Evolutionary conservation across 106 monocot species (phyloP).

Genomic region (Agapanthus africanus): DNA sequence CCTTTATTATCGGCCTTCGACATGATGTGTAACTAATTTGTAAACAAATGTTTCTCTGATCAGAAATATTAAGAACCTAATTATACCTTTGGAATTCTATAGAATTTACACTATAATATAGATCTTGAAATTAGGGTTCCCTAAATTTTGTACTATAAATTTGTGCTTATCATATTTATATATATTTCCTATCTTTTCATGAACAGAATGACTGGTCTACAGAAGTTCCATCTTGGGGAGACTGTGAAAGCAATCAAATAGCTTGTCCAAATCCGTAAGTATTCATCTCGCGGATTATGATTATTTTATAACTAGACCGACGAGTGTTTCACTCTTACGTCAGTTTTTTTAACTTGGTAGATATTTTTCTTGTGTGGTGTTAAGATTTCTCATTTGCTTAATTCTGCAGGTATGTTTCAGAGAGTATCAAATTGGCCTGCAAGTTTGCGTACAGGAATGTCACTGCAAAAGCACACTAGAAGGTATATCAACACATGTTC

Average conservation of each 20-base stretch:
- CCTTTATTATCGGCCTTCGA: too few species aligned
- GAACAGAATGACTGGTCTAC: conserved; percentile 18
- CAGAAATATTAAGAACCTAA: too few species aligned
- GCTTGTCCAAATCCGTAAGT: conserved; percentile 36
- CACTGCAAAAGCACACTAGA: too few species aligned
- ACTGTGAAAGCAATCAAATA: conserved; percentile 22
- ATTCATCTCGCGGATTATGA: neutral
- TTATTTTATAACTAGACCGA: neutral
- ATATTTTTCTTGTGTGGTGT: too few species aligned
- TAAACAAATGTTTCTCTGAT: too few species aligned
- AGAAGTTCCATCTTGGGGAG: conserved; percentile 22
- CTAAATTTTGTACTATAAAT: neutral
- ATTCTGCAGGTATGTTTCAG: conserved; percentile 34
- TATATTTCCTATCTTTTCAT: neutral
- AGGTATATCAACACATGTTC: too few species aligned
- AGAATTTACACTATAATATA: too few species aligned
- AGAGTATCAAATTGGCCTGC: conserved; percentile 35
- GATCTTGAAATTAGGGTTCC: too few species aligned
- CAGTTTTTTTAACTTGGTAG: too few species aligned
- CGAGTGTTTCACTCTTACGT: neutral
- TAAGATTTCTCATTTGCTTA: conserved; percentile 1
- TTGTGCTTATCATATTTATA: neutral
- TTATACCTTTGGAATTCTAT: too few species aligned
- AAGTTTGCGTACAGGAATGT: conserved; percentile 37
- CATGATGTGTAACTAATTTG: too few species aligned